phyloP scores from a whole-genome alignment of 2,329 filamentous ascomycete species.

The Onygena corvina region DNA sequence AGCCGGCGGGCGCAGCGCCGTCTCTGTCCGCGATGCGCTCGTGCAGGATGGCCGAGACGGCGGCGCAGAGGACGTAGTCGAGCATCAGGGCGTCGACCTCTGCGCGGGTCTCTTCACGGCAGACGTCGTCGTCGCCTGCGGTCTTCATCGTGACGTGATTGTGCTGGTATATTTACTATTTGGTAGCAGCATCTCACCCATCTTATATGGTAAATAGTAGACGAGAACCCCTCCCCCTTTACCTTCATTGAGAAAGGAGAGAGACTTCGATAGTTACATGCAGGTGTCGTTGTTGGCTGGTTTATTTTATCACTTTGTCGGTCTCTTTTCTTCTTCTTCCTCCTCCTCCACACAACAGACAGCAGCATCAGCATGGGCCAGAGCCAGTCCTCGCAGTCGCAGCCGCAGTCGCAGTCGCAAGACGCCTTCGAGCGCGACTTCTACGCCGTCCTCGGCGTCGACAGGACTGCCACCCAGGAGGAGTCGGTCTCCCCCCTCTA shows the following conservation, averaged over 20 bases:
- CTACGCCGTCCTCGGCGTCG: conserved; percentile 70
- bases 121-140: background rate
- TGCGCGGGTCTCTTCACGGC: conserved; percentile 12
- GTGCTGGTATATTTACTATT: background rate
- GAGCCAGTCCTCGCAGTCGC: conserved; percentile 30
- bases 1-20: background rate
- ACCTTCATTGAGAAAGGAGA: no score
- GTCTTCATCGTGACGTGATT: background rate
- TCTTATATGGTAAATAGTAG: no score
- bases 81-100: conserved; percentile 45
- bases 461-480: conserved; percentile 61
- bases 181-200: no score
- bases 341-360: no score
- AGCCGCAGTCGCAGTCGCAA: conserved; percentile 16
- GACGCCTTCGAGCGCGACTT: conserved; percentile 28
- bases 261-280: conserved; percentile 1
- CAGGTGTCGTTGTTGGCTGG: background rate
- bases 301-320: background rate
- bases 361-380: no score
- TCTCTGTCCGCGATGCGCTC: conserved; percentile 17
- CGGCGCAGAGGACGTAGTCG: conserved; percentile 43
- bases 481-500: conserved; percentile 46
- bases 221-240: no score
- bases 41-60: conserved; percentile 34
- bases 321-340: no score